Percentiles rank a stretch among this genome's conserved stretches.
Evolutionary conservation across 345 rosid species (phyloP).

Genomic region (Atalantia buxifolia): DNA sequence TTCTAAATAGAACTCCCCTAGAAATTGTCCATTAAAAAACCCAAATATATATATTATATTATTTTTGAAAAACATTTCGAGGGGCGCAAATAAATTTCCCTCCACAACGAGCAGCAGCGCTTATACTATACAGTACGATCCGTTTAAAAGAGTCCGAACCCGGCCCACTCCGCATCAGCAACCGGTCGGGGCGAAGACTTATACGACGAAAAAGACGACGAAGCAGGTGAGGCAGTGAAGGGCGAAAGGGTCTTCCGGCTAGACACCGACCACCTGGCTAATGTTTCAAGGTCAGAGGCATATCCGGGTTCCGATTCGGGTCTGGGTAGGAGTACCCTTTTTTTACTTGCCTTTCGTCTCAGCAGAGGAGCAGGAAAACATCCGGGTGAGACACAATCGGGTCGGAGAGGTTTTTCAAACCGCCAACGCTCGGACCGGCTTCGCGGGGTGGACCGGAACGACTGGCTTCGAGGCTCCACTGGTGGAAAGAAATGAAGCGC

Average conservation of each 20-base stretch:
- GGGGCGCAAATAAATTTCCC: background rate
- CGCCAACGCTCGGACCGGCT: slow-evolving; percentile 56
- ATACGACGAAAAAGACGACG: slow-evolving; percentile 59
- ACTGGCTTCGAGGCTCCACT: slow-evolving; percentile 39
- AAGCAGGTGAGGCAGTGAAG: slow-evolving; percentile 48
- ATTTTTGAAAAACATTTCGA: no score
- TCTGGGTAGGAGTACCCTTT: slow-evolving; percentile 15
- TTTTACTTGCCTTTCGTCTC: slow-evolving; percentile 41
- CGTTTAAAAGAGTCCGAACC: slow-evolving; percentile 61
- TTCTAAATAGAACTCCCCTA: background rate
- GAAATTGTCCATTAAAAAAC: background rate
- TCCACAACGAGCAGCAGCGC: background rate
- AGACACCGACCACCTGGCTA: slow-evolving; percentile 55
- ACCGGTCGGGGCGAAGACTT: slow-evolving; percentile 55
- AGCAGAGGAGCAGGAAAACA: slow-evolving; percentile 66
- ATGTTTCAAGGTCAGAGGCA: slow-evolving; percentile 41
- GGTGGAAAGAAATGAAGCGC: slow-evolving; percentile 29
- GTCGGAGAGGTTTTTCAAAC: slow-evolving; percentile 36
- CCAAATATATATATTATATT: background rate
- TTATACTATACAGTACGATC: background rate
- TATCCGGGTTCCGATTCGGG: slow-evolving; percentile 30
- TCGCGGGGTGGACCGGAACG: slow-evolving; percentile 63
- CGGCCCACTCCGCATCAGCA: slow-evolving; percentile 66
- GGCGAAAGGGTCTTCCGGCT: slow-evolving; percentile 56
- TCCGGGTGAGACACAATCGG: slow-evolving; percentile 47